Evolutionary conservation across 2,329 filamentous ascomycete genomes (phyloP), one percentile per base, ranked within the genome.

Genomic region (Monascus ruber): DNA sequence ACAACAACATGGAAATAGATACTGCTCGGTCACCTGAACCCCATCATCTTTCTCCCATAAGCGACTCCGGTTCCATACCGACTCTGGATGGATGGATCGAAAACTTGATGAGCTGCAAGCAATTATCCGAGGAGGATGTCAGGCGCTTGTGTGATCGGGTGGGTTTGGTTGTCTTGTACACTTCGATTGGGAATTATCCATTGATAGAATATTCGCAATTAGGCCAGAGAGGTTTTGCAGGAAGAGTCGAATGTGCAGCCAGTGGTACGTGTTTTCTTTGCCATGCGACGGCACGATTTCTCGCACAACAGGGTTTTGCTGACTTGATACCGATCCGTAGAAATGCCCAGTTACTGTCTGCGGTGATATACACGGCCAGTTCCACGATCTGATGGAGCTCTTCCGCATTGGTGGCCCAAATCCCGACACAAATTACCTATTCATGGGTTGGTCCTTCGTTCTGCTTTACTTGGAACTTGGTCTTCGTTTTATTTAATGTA

Each of bases 331-430:
- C 17, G 17, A 46, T 29, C 51, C 42, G 40, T 52, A 88, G 83
- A 95, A 95, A 89, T 96, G 89, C 64, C 91, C 91, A 34, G 91
- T 96, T 51, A 98, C 91, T 41, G 91, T 98, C 46, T 96, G 91
- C 65, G 91, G 91, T 63, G 91, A 98, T 68, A 98, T 98, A 62
- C 91, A 98, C 67, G 91, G 91, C 51, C 91, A 98, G 68, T 96
- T 96, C 65, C 89, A 96, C 66, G 91, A 98, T 61, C 70, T 98
- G 65, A 96, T 98, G 87, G 91, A 98, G 70, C 79, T 98, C 39
- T 98, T 98, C 77, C 93, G 94, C 71, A 96, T 98, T 64, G 91
- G 91, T 53, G 91, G 91, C 39, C 87, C 88, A 44, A 95, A 94
- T 62, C 91, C 91, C 50, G 91, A 98, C 66, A 96, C 91, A 60